Conservation (phyloP, 768 basidiomycete species). For the Porpolomopsis calyptriformis region DNA sequence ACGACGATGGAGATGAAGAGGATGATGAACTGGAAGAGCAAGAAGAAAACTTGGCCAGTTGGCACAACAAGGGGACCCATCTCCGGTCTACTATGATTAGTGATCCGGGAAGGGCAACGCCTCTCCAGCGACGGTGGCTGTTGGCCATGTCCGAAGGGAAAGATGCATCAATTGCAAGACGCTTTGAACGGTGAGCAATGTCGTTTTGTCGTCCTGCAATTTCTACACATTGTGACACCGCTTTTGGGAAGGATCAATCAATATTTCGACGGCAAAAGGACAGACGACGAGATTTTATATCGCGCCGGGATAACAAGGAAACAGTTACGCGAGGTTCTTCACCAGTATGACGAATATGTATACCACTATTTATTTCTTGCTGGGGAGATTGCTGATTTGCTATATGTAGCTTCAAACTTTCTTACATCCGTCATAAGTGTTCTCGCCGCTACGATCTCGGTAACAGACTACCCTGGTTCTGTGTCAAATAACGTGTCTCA, state of each 20-base stretch:
- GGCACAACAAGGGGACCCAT: conserved; percentile 40
- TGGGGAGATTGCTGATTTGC: background rate
- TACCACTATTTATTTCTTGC: background rate
- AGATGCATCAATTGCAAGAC: conserved; percentile 52
- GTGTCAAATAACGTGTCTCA: no score
- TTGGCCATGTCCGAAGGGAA: conserved; percentile 85
- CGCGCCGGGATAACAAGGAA: conserved; percentile 76
- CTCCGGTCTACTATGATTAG: conserved; percentile 57
- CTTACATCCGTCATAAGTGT: conserved; percentile 40
- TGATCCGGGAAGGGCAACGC: conserved; percentile 74
- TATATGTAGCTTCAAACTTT: conserved; percentile 37
- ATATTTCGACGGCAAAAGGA: conserved; percentile 87
- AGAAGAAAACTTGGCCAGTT: conserved; percentile 30
- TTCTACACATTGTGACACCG: no score
- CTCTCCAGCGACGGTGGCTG: conserved; percentile 72
- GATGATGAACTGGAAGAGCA: conserved; percentile 37
- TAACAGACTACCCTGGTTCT: no score
- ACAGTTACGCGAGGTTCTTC: conserved; percentile 73
- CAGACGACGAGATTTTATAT: conserved; percentile 90
- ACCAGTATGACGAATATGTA: conserved; percentile 74
- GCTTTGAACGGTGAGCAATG: conserved; percentile 64
- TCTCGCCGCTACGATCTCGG: no score
- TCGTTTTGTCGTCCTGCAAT: background rate
- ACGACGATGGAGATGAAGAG: conserved; percentile 29
- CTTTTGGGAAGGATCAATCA: conserved; percentile 91